Percentiles rank a stretch among this genome's conserved stretches.
These are phyloP conservation scores for Paramecium octaurelia DNA, from an alignment of 73 alveolate genomes.

Conservation along the genomic window DNA sequence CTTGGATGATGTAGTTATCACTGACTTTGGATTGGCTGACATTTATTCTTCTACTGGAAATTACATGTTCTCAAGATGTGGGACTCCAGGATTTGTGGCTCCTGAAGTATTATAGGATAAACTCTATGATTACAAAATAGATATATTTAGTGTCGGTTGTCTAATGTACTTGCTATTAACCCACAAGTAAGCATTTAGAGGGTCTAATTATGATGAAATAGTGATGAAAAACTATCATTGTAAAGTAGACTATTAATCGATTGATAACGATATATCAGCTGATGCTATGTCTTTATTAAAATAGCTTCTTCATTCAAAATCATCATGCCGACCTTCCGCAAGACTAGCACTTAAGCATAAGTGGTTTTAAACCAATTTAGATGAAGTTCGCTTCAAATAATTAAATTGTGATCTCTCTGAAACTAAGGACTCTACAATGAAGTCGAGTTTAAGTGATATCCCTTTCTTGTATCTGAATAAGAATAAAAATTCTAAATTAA, in stretches of 20 bases:
- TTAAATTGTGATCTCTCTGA: background rate
- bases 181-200: slow-evolving; percentile 66
- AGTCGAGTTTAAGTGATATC: background rate
- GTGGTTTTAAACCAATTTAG: slow-evolving; percentile 44
- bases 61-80: slow-evolving; percentile 66
- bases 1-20: slow-evolving; percentile 34
- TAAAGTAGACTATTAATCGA: slow-evolving; percentile 11
- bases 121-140: slow-evolving; percentile 61
- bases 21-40: slow-evolving; percentile 74
- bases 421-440: background rate
- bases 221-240: slow-evolving; percentile 60
- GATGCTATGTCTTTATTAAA: slow-evolving; percentile 11
- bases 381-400: background rate
- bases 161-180: slow-evolving; percentile 64
- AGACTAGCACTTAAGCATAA: slow-evolving; percentile 54
- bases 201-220: slow-evolving; percentile 52
- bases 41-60: slow-evolving; percentile 56
- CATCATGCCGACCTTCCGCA: slow-evolving; percentile 43
- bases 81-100: slow-evolving; percentile 79
- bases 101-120: slow-evolving; percentile 70
- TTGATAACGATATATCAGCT: slow-evolving; percentile 13
- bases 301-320: slow-evolving; percentile 38
- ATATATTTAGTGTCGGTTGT: slow-evolving; percentile 72
- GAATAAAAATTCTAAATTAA: background rate
- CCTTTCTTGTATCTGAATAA: background rate